A percentile compares a stretch with the other conserved stretches of the same genome.
Conservation (phyloP, 2,329 filamentous ascomycete species). For the Ceratocystis albifundus region DNA sequence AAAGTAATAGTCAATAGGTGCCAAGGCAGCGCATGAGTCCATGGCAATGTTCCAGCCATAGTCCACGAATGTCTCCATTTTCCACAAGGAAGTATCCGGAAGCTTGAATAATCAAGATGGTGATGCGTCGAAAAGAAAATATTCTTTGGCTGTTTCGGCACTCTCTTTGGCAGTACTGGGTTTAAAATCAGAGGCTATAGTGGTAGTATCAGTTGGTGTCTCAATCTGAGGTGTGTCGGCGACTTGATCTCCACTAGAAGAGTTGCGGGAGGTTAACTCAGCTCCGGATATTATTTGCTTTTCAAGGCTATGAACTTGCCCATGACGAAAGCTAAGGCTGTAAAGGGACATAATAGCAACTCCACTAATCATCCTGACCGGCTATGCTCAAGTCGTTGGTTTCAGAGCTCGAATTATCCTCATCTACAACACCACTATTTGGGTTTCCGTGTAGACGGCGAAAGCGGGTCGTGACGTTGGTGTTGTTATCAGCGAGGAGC, state of each 20-base stretch:
- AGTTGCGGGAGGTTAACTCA: not conserved
- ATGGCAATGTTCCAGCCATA: not conserved
- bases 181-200: not conserved
- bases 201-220: not conserved
- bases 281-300: not conserved
- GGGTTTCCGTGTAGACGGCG: not conserved
- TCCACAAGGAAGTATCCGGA: not conserved
- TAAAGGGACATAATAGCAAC: not conserved
- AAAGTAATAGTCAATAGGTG: slow-evolving; percentile 1
- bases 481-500: not conserved
- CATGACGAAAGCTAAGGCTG: too few species aligned
- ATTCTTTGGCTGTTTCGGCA: too few species aligned
- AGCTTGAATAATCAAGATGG: not conserved
- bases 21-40: not conserved
- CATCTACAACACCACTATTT: not conserved
- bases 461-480: not conserved
- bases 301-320: not conserved
- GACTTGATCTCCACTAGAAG: not conserved
- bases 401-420: not conserved
- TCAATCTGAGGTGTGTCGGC: not conserved
- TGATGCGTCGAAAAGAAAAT: not conserved
- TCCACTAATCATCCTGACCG: not conserved
- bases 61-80: not conserved
- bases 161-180: not conserved
- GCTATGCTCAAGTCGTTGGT: not conserved